Evolutionary conservation across 176 grass and related monocot genomes (phyloP), one percentile per base, ranked within the genome.

Genomic region (Paspalum vaginatum): DNA sequence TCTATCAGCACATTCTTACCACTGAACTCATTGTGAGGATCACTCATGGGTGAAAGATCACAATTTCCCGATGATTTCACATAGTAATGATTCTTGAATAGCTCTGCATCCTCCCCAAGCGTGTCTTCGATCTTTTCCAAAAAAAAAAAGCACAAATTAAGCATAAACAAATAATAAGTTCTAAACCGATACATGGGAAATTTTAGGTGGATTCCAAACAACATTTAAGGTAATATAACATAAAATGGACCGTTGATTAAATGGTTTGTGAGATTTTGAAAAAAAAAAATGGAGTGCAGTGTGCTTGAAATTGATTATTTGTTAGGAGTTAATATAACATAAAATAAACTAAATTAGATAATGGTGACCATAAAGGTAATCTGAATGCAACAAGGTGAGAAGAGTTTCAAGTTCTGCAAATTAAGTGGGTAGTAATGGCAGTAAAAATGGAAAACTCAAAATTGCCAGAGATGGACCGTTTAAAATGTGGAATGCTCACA

Each of bases 21-120:
- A 62, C 88, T 89, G 54, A 98, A 98, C 83, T 98, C 95, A 8
- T 84, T 82, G 65, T 98, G 92, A 79, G 95, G 92, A 89, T 98
- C 92, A 71, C 95, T 98, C 90, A 82, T 94, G 43, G 49, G 59
- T 49, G 92, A 98, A 84, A 98, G 88, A 50, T 98, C 95, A 83
- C 95, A 98, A 39, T 98, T 98, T 24, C 95, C 95, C 11, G 95
- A 94, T 38, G 85, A 81, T 87, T 98, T 98, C 49, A 98, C 78
- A 92, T 98, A 98, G 54, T 98, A 98, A 82, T 98, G 92, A 37
- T 94, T 91, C 87, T 94, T 89, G 79, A 98, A 94, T 20, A 98
- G 83, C 74, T 91, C 81, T 2, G 95, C 83, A 40, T 91, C 56
- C 42, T 93, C 92, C 83, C 88, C 95, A 60, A 98, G 92, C n/a